Evolutionary conservation across 2,329 filamentous ascomycete genomes (phyloP), one percentile per base, ranked within the genome.

Genomic region (Sarocladium oryzae): DNA sequence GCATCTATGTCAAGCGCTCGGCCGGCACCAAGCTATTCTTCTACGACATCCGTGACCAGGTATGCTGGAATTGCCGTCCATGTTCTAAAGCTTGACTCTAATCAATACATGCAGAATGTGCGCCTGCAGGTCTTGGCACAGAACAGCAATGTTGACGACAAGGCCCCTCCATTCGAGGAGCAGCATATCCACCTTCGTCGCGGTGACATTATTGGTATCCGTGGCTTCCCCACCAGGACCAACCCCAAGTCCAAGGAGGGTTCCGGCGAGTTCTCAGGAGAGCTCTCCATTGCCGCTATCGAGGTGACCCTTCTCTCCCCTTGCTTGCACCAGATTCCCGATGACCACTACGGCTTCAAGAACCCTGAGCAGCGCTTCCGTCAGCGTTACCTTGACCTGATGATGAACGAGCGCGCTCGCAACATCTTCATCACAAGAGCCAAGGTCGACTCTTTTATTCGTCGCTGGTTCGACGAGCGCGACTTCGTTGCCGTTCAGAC

Each of bases 401-500:
- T 99, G 71, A 95, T 97, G 86, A 96, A 99, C 72, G 88, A 95
- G 63, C 78, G 78, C 56, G 89, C 87, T 41, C 83, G 90, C 51
- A 81, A 95, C 54, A 86, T 91, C 53, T 88, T 97, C 69, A 78
- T 89, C 62, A 90, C 88, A 35, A 82, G 93, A 51, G 83, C 89
- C 63, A 90, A 89, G 79, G 91, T 97, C 63, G 82, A 95, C 65
- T 84, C 81, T 55, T 96, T 89, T 66, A 86, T 99, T 58, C 88
- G 93, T 59, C 80, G 82, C 61, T 99, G 86, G 77, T 89, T 99
- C 60, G 88, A 96, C 62, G 81, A 85, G 59, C 80, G 86, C 51
- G 88, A 92, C 61, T 99, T 99, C 69, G 77, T 90, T 52, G 91
- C 96, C 68, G 91, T 97, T 23, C 89, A 97, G 73, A 99, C 93